phyloP scores from a whole-genome alignment of 352 stramenopile species.

The Phytophthora podocarpi region DNA sequence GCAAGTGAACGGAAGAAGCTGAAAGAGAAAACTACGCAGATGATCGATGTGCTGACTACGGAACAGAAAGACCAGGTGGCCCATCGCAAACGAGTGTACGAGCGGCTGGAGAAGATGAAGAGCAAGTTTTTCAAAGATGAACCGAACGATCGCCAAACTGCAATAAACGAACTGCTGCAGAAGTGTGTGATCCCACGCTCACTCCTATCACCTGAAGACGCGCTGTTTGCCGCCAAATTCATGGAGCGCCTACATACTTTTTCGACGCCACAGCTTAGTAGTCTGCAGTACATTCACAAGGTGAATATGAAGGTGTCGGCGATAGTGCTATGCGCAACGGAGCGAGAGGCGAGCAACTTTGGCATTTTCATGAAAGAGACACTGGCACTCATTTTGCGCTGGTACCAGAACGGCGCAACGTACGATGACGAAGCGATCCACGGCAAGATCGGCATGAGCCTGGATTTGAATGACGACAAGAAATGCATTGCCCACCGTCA shows the following conservation, averaged over 20 bases:
- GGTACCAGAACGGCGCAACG: conserved; percentile 78
- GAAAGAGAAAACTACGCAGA: conserved; percentile 78
- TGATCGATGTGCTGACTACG: conserved; percentile 84
- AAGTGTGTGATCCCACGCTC: conserved; percentile 80
- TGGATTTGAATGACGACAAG: conserved; percentile 69
- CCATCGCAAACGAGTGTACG: conserved; percentile 84
- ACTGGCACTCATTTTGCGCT: conserved; percentile 65
- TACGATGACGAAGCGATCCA: conserved; percentile 84
- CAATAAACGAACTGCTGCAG: conserved; percentile 76
- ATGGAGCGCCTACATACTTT: conserved; percentile 82
- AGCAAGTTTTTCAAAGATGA: conserved; percentile 61
- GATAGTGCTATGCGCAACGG: conserved; percentile 81
- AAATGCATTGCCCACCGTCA: conserved; percentile 67
- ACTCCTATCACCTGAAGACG: conserved; percentile 83
- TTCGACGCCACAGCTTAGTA: conserved; percentile 74
- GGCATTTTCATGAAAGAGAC: conserved; percentile 89
- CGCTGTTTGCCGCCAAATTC: conserved; percentile 86
- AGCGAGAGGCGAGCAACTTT: conserved; percentile 86
- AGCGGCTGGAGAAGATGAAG: conserved; percentile 79
- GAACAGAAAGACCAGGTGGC: conserved; percentile 88
- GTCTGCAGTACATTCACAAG: conserved; percentile 84
- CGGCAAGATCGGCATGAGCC: conserved; percentile 72
- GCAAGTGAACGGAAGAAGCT: conserved; percentile 78
- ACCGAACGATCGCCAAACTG: conserved; percentile 45
- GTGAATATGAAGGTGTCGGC: conserved; percentile 79